Base-by-base conservation (phyloP, 1,284 basidiomycete species). In the Leucoagaricus sp. region DNA sequence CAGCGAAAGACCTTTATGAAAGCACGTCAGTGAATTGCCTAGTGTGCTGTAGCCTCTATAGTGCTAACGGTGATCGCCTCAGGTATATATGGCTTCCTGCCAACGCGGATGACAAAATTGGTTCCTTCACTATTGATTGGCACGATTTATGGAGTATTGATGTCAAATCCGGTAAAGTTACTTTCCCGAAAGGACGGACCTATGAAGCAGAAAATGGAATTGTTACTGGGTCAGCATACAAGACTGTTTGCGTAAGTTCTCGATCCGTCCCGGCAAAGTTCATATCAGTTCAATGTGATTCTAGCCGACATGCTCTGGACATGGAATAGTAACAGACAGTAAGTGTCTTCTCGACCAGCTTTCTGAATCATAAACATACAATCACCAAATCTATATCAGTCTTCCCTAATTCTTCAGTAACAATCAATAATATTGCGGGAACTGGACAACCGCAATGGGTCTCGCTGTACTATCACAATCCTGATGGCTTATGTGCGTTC, bases 401-500 rank as follows among this genome's bases (percentile, higher is more conserved):
- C 45, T 53, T 47, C 12, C 42, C 21, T 4, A 46, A 58, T 36
- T 55, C 64, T 19, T 66, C 64, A 26, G 49, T 69, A 23, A 68
- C 67, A 19, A 63, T 69, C 54, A 57, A 60, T 36, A 61, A 64
- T 25, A 67, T 71, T 38, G 53, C 62, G 44, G 68, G 67, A 31
- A 69, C 67, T 8, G 69, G 69, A 1, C 44, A 68, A 42, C 65
- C 67, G 3, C 67, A 69, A 58, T 68, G 69, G 68, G 62, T 71
- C n/a, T 69, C 69, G 8, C 60, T 68, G 19, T 67, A 69, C 53
- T 71, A 70, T 53, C 69, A 69, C 55, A 67, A 66, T 58, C 65
- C 64, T 5, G 67, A 68, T 52, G 67, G 65, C 41, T 61, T 66
- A 15, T 68, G 66, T 67, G 48, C 23, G 64, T 59, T 19, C 21